Conservation (phyloP, 805 yeast genomes). For the Saturnispora hagleri region DNA sequence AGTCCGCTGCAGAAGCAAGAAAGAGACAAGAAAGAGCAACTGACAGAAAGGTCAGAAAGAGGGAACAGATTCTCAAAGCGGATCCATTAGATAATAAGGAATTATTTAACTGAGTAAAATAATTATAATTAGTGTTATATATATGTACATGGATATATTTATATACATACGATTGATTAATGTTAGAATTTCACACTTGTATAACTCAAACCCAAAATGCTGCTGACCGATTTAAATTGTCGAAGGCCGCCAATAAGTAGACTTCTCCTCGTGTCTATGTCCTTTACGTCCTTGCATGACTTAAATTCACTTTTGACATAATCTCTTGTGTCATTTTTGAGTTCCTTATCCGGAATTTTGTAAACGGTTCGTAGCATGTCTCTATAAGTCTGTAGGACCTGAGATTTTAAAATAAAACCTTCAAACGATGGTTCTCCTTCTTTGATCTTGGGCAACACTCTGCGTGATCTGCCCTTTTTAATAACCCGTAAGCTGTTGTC, state of each 20-base stretch:
- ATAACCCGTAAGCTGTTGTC: constrained; percentile 5
- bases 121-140: background rate
- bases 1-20: constrained; percentile 71
- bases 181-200: constrained; percentile 14
- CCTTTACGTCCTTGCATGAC: constrained; percentile 18
- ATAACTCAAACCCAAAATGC: constrained; percentile 23
- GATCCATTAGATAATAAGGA: constrained; percentile 80
- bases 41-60: constrained; percentile 63
- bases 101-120: constrained; percentile 44
- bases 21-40: constrained; percentile 72
- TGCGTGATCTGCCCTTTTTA: background rate
- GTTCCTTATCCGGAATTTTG: constrained; percentile 19
- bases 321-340: constrained; percentile 18
- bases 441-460: constrained; percentile 2
- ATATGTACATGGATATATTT: background rate
- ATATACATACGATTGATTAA: background rate
- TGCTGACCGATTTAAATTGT: constrained; percentile 26
- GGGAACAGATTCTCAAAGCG: constrained; percentile 62
- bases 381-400: constrained; percentile 25
- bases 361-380: constrained; percentile 22
- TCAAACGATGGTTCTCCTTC: constrained; percentile 11
- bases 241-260: constrained; percentile 27
- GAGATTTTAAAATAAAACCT: constrained; percentile 23
- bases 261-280: constrained; percentile 21
- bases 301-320: constrained; percentile 28